Evolutionary conservation across 2,329 filamentous ascomycete genomes (phyloP), one percentile per base, ranked within the genome.

Genomic region (Penicillium psychrosexuale): DNA sequence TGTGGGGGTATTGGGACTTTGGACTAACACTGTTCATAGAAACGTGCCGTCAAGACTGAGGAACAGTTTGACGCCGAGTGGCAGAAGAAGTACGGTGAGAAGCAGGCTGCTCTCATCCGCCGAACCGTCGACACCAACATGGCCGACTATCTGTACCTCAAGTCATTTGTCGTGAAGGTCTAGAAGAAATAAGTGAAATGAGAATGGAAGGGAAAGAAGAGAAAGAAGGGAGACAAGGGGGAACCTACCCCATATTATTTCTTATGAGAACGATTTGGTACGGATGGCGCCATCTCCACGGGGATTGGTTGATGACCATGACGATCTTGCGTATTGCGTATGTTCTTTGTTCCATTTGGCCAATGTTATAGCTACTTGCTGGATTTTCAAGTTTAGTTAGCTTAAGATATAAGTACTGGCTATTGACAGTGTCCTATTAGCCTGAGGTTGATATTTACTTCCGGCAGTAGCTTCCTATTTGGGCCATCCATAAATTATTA

Each of bases 121-220:
- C 75, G 82, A 64, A 82, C 82, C 0, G 84, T 86, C 46, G 79
- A 83, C 50, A 77, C 75, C 50, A 84, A 83, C 66, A 79, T 86
- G 66, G 77, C 73, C 53, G 79, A 85, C 66, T 87, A 86, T 66
- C 78, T 84, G 65, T 85, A 86, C 65, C 65, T 87, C 73, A 86
- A 86, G 80, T 80, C 84, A 66, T 87, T 84, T 69, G 82, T 82
- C 59, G 78, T 86, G 69, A 83, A 81, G 69, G 73, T 76, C 27
- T 75, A 68, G 59, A 42, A 8, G 47, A 31, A 34, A 13, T n/a
- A 11, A 7, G 8, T 11, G 39, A 7, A 17, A 17, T 39, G 42
- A 47, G 39, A 22, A 3, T 15, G 7, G 36, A 45, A 33, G 17
- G 24, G 15, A 27, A 43, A 36, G n/a, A 53, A 47, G 38, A 19